These are phyloP conservation scores for Lasiodiplodia hormozganensis DNA, from an alignment of 2,329 filamentous ascomycete species.

Conservation along the genomic window DNA sequence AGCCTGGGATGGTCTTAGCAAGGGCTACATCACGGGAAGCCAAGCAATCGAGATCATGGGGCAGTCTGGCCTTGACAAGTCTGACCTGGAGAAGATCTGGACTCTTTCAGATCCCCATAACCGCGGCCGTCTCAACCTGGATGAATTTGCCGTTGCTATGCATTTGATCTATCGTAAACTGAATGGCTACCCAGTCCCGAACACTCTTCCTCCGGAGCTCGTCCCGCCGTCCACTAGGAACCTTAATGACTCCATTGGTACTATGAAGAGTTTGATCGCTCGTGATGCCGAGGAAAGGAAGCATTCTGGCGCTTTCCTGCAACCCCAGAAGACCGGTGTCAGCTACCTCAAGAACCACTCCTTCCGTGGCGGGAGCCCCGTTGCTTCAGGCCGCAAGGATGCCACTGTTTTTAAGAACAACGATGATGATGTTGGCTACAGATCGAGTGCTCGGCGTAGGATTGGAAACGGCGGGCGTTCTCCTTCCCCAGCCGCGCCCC, in stretches of 20 bases:
- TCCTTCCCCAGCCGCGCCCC: conserved; percentile 75
- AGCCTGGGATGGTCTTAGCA: conserved; percentile 93
- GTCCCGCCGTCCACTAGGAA: conserved; percentile 94
- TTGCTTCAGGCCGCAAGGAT: conserved; percentile 77
- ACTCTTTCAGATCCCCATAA: conserved; percentile 93
- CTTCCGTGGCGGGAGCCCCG: conserved; percentile 71
- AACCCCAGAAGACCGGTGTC: conserved; percentile 96
- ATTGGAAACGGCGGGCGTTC: conserved; percentile 72
- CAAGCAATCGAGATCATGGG: conserved; percentile 97
- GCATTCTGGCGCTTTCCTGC: conserved; percentile 84
- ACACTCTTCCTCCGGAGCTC: conserved; percentile 85
- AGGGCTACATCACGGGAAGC: conserved; percentile 89
- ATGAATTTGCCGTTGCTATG: conserved; percentile 98
- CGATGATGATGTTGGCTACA: conserved; percentile 87
- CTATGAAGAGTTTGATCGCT: conserved; percentile 87
- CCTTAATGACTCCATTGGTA: conserved; percentile 89
- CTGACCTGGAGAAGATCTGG: conserved; percentile 92
- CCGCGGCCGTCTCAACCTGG: conserved; percentile 90
- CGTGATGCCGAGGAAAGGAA: conserved; percentile 91
- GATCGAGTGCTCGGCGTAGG: conserved; percentile 89
- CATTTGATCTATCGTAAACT: conserved; percentile 97
- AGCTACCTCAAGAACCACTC: conserved; percentile 97
- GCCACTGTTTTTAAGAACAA: conserved; percentile 97
- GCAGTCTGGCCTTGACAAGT: conserved; percentile 90
- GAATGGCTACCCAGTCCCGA: conserved; percentile 92